Evolutionary conservation across 768 basidiomycete species (phyloP), one percentile per base, ranked within the genome.

Genomic region (Tulasnella calospora): DNA sequence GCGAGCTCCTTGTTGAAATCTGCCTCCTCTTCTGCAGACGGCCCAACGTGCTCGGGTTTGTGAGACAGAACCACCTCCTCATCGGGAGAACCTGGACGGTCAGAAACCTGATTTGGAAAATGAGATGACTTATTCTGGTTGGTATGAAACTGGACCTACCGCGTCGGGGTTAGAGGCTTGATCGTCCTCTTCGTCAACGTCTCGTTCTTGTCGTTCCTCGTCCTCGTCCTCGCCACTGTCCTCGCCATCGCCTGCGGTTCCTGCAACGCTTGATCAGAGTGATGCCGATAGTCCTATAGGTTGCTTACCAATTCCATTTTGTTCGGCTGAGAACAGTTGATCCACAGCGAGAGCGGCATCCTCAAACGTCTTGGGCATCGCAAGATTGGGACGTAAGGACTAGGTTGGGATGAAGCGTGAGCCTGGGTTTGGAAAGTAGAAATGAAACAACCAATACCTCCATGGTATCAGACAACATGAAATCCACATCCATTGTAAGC

Each of bases 401-500:
- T 96, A 79, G 61, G 1, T 0, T 30, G 15, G 30, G 33, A n/a
- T 15, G 55, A 40, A 40, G 51, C 15, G 27, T 51, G 70, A 47
- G 72, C 55, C 69, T 41, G 41, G 73, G 47, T 10, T 44, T 44
- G 6, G 41, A 44, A 15, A 38, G 4, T 71, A 71, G n/a, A 35
- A 55, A 30, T 71, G 57, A 4, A 71, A 74, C 36, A 69, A 15
- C 75, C 35, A 79, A 85, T 81, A 95, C 95, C 86, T 99, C 96
- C 12, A 99, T 84, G 0, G 97, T 98, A 84, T 99, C 98, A 0
- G 91, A 90, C 9, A 98, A 84, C 95, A 98, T 97, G 85, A 99
- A 99, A 75, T 98, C 96, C 15, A 98, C 92, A 80, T 99, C 98
- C 96, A 98, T 96, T 0, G 98, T 92, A n/a, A 96, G 84, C 33